phyloP scores from a whole-genome alignment of 352 stramenopile genomes.

The Thalassiosira allenii region DNA sequence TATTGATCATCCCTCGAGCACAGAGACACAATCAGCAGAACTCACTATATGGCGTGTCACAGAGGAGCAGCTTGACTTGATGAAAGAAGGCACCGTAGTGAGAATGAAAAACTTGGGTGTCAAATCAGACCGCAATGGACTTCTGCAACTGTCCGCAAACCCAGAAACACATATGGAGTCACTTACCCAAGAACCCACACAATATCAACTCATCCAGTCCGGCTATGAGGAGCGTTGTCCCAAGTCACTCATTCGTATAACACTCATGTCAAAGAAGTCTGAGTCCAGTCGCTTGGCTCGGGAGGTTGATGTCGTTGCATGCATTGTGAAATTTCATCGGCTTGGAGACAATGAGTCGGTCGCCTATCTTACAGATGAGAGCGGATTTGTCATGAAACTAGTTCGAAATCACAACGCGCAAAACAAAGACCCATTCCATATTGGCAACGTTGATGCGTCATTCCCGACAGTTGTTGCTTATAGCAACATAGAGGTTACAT shows the following conservation, averaged over 20 bases:
- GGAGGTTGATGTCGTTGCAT: constrained; percentile 68
- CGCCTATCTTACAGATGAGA: constrained; percentile 55
- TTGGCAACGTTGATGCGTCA: constrained; percentile 37
- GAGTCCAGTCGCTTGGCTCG: constrained; percentile 2
- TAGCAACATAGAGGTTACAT: constrained; percentile 63
- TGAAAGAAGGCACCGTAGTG: constrained; percentile 69
- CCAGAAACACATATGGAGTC: constrained; percentile 58
- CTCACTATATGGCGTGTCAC: constrained; percentile 76
- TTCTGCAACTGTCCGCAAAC: constrained; percentile 71
- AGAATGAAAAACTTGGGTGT: constrained; percentile 69
- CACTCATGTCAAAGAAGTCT: constrained; percentile 59
- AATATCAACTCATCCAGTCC: constrained; percentile 38
- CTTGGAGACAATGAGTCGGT: constrained; percentile 20
- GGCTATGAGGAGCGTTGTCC: constrained; percentile 48
- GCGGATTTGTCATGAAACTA: constrained; percentile 50
- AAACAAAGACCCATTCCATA: constrained; percentile 51
- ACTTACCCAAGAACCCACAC: constrained; percentile 30
- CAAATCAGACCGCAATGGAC: constrained; percentile 51
- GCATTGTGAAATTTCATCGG: constrained; percentile 53
- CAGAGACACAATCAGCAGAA: constrained; percentile 31
- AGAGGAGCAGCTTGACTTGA: constrained; percentile 70
- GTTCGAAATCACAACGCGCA: constrained; percentile 32
- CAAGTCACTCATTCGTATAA: constrained; percentile 59
- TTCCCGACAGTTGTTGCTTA: constrained; percentile 55
- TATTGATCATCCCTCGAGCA: constrained; percentile 11